Evolutionary conservation across 306 rosid genomes (phyloP).

Genomic region (Oxytropis ochrocephala): DNA sequence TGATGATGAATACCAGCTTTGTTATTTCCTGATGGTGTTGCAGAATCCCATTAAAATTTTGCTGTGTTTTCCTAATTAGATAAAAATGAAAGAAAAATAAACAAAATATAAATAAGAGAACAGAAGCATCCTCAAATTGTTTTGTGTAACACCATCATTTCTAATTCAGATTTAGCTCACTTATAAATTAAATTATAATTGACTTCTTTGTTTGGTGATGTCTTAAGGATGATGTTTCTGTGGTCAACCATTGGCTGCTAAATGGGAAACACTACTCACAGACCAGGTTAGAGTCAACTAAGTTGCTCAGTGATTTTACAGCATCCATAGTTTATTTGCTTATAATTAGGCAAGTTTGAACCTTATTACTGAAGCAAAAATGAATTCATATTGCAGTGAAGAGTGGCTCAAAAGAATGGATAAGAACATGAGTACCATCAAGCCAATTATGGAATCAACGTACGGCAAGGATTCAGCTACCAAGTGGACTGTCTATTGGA

Average conservation of each 20-base stretch:
- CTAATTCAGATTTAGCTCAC: not conserved
- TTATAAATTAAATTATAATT: not conserved
- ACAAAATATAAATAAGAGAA: not conserved
- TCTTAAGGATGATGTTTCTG: conserved; percentile 68
- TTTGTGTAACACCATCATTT: not conserved
- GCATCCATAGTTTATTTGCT: not conserved
- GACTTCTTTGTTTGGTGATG: not conserved
- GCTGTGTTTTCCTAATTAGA: not conserved
- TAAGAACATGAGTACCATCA: conserved; percentile 33
- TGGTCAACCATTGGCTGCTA: conserved; percentile 82
- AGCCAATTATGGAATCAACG: conserved; percentile 79
- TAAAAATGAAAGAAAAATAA: not conserved
- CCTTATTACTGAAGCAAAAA: not conserved
- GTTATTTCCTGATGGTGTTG: not conserved
- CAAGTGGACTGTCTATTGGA: conserved; percentile 93
- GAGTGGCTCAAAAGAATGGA: conserved; percentile 98
- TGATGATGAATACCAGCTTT: not conserved
- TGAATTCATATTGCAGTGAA: conserved; percentile 52
- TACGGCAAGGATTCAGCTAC: conserved; percentile 78
- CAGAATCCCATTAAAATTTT: not conserved
- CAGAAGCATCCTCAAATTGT: not conserved
- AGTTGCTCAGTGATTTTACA: not conserved
- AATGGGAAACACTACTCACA: conserved; percentile 82
- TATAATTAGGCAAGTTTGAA: not conserved
- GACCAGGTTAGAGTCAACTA: conserved; percentile 50